phyloP scores from a whole-genome alignment of 1,284 basidiomycete genomes.

The Sporisorium sorghi region DNA sequence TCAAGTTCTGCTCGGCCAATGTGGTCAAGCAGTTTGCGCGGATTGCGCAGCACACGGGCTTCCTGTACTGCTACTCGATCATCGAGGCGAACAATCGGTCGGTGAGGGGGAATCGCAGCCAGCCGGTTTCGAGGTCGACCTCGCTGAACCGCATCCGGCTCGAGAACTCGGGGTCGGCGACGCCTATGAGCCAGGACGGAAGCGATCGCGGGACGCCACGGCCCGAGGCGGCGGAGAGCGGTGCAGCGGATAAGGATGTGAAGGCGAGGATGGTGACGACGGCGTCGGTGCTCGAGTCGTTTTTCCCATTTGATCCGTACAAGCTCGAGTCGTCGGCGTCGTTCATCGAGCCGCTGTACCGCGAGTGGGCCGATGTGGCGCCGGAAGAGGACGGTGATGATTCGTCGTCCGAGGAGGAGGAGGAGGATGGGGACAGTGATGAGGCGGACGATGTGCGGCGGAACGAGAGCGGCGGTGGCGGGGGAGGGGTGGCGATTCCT shows the following conservation, averaged over 20 bases:
- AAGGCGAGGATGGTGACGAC: slow-evolving; percentile 29
- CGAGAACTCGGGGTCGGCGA: slow-evolving; percentile 20
- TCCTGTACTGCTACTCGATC: slow-evolving; percentile 94
- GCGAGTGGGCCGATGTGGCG: slow-evolving; percentile 73
- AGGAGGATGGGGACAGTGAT: slow-evolving; percentile 36
- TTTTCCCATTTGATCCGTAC: slow-evolving; percentile 99
- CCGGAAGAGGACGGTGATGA: slow-evolving; percentile 60
- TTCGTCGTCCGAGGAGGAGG: slow-evolving; percentile 53
- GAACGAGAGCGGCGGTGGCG: slow-evolving; percentile 24
- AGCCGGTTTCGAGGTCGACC: slow-evolving; percentile 33
- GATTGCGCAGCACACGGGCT: slow-evolving; percentile 88
- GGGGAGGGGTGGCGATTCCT: slow-evolving; percentile 30
- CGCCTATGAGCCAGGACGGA: slow-evolving; percentile 43
- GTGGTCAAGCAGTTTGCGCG: slow-evolving; percentile 95
- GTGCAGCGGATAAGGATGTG: slow-evolving; percentile 1
- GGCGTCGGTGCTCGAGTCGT: slow-evolving; percentile 79
- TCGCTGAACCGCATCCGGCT: slow-evolving; percentile 36
- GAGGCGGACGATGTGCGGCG: slow-evolving; percentile 39
- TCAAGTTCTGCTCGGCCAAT: slow-evolving; percentile 79
- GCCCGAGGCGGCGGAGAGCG: slow-evolving; percentile 6
- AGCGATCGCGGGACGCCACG: slow-evolving; percentile 33
- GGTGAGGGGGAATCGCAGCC: slow-evolving; percentile 30
- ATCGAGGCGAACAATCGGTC: slow-evolving; percentile 79
- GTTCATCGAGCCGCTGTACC: slow-evolving; percentile 73
- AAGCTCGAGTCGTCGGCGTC: slow-evolving; percentile 76